Base-by-base conservation (phyloP, 148 eudicot species). In the Rhododendron griersonianum region DNA sequence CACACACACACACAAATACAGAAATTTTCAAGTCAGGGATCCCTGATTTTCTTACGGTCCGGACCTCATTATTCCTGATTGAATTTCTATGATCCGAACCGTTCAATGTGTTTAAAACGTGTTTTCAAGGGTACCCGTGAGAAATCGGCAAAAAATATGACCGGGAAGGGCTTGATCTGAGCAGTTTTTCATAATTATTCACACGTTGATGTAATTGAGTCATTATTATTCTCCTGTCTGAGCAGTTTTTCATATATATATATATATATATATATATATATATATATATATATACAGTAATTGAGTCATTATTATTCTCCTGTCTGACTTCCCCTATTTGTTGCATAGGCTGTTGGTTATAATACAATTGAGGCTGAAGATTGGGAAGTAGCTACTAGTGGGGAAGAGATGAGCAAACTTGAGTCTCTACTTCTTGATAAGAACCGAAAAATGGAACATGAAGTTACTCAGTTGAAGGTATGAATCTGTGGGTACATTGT, bases 361-460 rank as follows among this genome's bases (percentile, higher is more conserved):
- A 98, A 98, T 90, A 95, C 99, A 77, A 98, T 98, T 86, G 99
- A 98, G 91, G 99, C 98, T 87, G 98, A 98, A 92, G 99, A 98
- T 88, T 98, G 99, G 99, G 99, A 98, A 89, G 96, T 92, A 83
- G 99, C 99, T 80, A 98, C 99, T 7, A 92, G 92, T 90, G 99
- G 99, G 81, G 98, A 98, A 88, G 99, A 98, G 87, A 95, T 98
- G 98, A 98, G 99, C 94, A 95, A 95, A 90, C 90, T 98, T 87
- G 99, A 98, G 91, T 93, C 98, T 53, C 89, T 98, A 88, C 93
- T 98, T 89, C 99, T 98, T 84, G 99, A 98, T 88, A 98, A 98
- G 91, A 98, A 98, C 91, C 93, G 93, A 76, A 98, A 98, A 92
- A 95, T 98, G 98, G 99, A 98, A 90, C 99, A 98, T 83, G 95